phyloP scores from a whole-genome alignment of 2,329 filamentous ascomycete species.

The Bipolaris victoriae region DNA sequence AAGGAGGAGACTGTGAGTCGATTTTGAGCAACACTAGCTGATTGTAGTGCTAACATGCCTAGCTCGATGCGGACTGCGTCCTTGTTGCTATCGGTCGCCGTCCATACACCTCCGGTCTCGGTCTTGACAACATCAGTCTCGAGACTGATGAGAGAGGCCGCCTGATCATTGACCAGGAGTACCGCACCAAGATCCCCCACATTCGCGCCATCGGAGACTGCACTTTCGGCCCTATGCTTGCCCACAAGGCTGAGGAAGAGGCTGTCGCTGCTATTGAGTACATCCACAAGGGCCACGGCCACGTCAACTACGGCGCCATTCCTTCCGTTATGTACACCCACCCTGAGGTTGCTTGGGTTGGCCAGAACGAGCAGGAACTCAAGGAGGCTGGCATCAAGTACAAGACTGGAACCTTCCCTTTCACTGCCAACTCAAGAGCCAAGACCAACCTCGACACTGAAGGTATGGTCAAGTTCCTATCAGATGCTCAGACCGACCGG shows the following conservation, averaged over 20 bases:
- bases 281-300: constrained; percentile 96
- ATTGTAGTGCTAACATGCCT: constrained; percentile 25
- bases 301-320: constrained; percentile 98
- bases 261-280: constrained; percentile 93
- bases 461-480: constrained; percentile 95
- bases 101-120: constrained; percentile 90
- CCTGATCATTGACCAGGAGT: constrained; percentile 96
- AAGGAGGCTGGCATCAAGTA: constrained; percentile 91
- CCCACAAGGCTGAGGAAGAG: constrained; percentile 99
- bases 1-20: constrained; percentile 83
- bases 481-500: constrained; percentile 94
- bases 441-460: constrained; percentile 99
- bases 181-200: constrained; percentile 96
- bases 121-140: constrained; percentile 90
- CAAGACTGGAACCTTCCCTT: constrained; percentile 92
- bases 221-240: constrained; percentile 98
- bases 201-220: constrained; percentile 96
- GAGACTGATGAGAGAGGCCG: constrained; percentile 93
- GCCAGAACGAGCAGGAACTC: constrained; percentile 94
- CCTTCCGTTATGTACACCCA: constrained; percentile 99
- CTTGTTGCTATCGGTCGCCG: constrained; percentile 95
- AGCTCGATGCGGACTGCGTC: constrained; percentile 94
- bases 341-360: constrained; percentile 98
- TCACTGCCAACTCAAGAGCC: constrained; percentile 95
- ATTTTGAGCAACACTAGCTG: background rate